Evolutionary conservation across 2,329 filamentous ascomycete genomes (phyloP), one percentile per base, ranked within the genome.

Genomic region (Neopestalotiopsis sp.): DNA sequence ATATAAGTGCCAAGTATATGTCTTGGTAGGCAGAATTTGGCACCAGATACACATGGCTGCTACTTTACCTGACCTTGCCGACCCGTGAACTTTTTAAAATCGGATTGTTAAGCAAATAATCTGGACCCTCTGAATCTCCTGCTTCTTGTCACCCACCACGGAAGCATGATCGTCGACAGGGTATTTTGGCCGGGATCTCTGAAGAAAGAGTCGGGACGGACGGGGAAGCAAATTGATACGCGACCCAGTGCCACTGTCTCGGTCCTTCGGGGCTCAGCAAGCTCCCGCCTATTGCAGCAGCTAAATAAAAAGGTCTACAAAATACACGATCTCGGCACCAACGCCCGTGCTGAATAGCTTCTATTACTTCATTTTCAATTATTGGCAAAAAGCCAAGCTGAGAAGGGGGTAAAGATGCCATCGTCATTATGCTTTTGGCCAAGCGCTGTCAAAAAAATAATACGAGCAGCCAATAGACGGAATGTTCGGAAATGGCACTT

Each of bases 101-200:
- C 24, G 3, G 24, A 38, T 10, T 38, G 34, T 38, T 38, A 10
- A 10, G 34, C 34, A 38, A 38, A 10, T 7, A 38, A 38, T 38
- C 10, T 38, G 10, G 34, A 38, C 34, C 34, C 34, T 38, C 34
- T 40, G 32, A 66, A 57, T 57, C 32, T 45, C 30, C 12, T 45
- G 6, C 28, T 4, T n/a, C 14, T 40, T 45, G 38, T 24, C 42
- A 38, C 24, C 49, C 49, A 66, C 45, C 28, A 34, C 14, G 17
- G 34, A 57, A 14, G 20, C 6, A 38, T 38, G 63, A 66, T 66
- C 63, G 63, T 57, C 63, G 45, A 34, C 63, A 66, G 63, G 42
- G 63, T 57, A 58, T n/a, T 42, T 32, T 66, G 63, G 42, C 42
- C 20, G 13, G 24, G 24, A 66, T 66, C 49, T 38, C 28, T 66